phyloP scores from a whole-genome alignment of 2,329 filamentous ascomycete genomes.

The Cadophora malorum region DNA sequence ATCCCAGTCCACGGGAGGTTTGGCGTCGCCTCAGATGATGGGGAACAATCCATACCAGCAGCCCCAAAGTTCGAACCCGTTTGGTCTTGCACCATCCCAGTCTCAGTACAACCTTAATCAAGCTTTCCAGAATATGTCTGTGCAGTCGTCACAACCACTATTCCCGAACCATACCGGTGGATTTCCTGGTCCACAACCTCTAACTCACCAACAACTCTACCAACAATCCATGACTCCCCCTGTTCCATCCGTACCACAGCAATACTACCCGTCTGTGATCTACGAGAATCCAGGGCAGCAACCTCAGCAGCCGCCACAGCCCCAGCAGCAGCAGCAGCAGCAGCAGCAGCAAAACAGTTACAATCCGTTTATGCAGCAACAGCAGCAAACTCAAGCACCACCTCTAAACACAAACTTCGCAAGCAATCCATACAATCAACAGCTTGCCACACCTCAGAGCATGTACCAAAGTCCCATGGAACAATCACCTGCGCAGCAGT shows the following conservation, averaged over 20 bases:
- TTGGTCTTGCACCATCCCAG: constrained; percentile 56
- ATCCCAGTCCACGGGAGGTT: constrained; percentile 67
- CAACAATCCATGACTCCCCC: constrained; percentile 46
- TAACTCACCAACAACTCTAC: constrained; percentile 47
- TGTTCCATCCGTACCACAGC: constrained; percentile 43
- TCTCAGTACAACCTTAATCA: constrained; percentile 56
- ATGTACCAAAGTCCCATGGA: constrained; percentile 39
- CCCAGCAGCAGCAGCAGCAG: constrained; percentile 33
- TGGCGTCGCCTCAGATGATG: constrained; percentile 58
- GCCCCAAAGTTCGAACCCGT: constrained; percentile 66
- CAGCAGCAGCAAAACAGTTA: constrained; percentile 40
- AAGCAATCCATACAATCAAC: constrained; percentile 50
- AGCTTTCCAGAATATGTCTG: constrained; percentile 77
- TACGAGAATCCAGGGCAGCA: constrained; percentile 42
- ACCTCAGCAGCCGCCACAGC: constrained; percentile 27
- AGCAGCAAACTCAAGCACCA: constrained; percentile 35
- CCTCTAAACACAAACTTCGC: constrained; percentile 43
- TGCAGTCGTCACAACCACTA: constrained; percentile 64
- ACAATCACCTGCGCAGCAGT: constrained; percentile 48
- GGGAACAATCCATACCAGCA: constrained; percentile 42
- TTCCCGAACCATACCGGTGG: constrained; percentile 81
- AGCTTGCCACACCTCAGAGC: constrained; percentile 41
- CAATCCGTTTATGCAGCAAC: constrained; percentile 44
- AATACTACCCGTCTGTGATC: constrained; percentile 41
- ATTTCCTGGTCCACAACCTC: constrained; percentile 49